These are phyloP conservation scores for Oryza glaberrima DNA, from an alignment of 176 grass and related monocot genomes.

Conservation along the genomic window DNA sequence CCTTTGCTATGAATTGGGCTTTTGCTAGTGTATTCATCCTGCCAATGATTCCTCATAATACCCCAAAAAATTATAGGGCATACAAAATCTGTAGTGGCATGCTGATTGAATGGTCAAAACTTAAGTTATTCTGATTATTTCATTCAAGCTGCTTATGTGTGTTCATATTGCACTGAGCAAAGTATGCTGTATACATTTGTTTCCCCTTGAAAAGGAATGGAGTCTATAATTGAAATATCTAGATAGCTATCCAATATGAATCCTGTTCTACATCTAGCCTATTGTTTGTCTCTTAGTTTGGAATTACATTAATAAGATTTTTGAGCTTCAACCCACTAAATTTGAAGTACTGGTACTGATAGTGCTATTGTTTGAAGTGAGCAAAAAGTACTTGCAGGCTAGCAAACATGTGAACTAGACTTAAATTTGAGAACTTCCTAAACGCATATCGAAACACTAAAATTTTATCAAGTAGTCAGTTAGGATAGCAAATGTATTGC, in stretches of 20 bases:
- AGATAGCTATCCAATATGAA: not conserved
- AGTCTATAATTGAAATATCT: not conserved
- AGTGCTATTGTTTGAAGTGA: conserved; percentile 26
- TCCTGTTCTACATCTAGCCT: not conserved
- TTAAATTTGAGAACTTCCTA: conserved; percentile 40
- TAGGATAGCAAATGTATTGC: not conserved
- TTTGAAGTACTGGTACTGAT: not conserved
- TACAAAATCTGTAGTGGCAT: not conserved
- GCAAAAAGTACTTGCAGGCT: conserved; percentile 91
- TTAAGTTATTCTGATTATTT: conserved; percentile 2
- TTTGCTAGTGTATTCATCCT: not conserved
- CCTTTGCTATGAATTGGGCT: not conserved
- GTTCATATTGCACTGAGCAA: not conserved
- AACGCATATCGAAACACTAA: not conserved
- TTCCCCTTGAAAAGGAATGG: not conserved
- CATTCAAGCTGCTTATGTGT: not conserved
- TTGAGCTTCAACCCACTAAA: not conserved
- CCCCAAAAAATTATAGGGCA: not conserved
- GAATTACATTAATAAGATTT: not conserved
- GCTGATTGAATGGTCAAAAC: not conserved
- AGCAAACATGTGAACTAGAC: not conserved
- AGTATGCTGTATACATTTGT: not conserved
- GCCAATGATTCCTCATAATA: not conserved
- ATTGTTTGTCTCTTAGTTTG: not conserved
- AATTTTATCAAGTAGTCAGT: not conserved